Conservation (phyloP, 306 rosid species). For the Lupinus albus region DNA sequence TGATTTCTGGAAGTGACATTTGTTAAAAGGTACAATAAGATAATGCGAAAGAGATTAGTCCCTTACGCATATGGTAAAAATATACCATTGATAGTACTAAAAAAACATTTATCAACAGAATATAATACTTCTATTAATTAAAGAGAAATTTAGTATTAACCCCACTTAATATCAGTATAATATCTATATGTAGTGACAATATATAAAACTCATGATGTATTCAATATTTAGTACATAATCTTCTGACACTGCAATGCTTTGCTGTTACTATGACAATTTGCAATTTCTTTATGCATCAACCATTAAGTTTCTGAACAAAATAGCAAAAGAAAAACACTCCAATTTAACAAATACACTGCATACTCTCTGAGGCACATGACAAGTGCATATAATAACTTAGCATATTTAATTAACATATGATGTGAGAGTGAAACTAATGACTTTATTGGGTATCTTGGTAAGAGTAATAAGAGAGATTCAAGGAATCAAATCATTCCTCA, state of each 20-base stretch:
- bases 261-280: neutral
- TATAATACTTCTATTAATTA: too few relatives aligned
- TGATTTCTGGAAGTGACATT: too few relatives aligned
- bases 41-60: too few relatives aligned
- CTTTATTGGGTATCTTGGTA: conserved; percentile 35
- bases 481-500: conserved; percentile 45
- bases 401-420: conserved; percentile 28
- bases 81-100: too few relatives aligned
- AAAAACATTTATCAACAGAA: too few relatives aligned
- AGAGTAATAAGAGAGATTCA: conserved; percentile 23
- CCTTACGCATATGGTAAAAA: too few relatives aligned
- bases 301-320: neutral
- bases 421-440: conserved; percentile 25
- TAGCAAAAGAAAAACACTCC: neutral
- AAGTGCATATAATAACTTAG: neutral
- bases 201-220: too few relatives aligned
- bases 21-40: too few relatives aligned
- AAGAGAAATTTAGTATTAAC: too few relatives aligned
- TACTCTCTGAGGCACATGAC: neutral
- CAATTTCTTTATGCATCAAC: conserved; percentile 8
- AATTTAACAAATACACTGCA: neutral
- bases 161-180: too few relatives aligned
- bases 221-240: neutral
- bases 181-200: too few relatives aligned
- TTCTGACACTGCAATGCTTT: neutral